phyloP scores from a whole-genome alignment of 2,329 filamentous ascomycete species.

The Fusarium zealandicum region DNA sequence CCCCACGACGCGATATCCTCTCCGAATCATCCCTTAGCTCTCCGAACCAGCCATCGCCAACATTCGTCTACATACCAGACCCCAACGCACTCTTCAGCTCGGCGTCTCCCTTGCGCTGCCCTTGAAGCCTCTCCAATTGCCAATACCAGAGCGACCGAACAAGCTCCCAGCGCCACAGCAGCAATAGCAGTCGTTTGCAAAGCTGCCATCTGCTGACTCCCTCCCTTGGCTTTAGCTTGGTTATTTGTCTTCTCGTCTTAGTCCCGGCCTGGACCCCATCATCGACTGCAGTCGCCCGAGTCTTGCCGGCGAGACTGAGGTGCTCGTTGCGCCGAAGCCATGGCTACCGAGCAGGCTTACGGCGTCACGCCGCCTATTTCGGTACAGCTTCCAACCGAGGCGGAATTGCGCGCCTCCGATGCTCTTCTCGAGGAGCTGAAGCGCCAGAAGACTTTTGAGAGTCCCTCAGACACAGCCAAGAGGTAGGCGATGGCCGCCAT shows the following conservation, averaged over 20 bases:
- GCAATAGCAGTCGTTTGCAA: neutral
- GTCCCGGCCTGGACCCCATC: neutral
- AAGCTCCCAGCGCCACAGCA: neutral
- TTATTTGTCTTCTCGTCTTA: conserved; percentile 3
- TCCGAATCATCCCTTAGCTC: conserved; percentile 21
- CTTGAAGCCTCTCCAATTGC: conserved; percentile 31
- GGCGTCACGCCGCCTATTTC: conserved; percentile 90
- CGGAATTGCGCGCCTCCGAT: conserved; percentile 79
- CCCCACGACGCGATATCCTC: conserved; percentile 15
- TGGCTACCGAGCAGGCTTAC: conserved; percentile 50
- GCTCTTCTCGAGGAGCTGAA: conserved; percentile 84
- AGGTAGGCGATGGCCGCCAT: conserved; percentile 59
- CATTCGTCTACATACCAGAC: conserved; percentile 28
- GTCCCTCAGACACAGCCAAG: conserved; percentile 80
- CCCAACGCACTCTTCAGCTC: conserved; percentile 16
- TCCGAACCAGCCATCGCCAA: conserved; percentile 10
- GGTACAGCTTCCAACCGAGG: conserved; percentile 73
- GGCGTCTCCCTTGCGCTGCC: conserved; percentile 35
- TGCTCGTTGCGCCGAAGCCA: conserved; percentile 29
- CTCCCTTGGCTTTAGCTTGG: conserved; percentile 1
- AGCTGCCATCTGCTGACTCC: neutral
- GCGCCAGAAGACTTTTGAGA: conserved; percentile 90
- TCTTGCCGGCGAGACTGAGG: conserved; percentile 8
- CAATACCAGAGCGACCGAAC: neutral
- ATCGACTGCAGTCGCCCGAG: neutral